phyloP scores from a whole-genome alignment of 1,139 yeast genomes.

The Sugiyamaella sp. region DNA sequence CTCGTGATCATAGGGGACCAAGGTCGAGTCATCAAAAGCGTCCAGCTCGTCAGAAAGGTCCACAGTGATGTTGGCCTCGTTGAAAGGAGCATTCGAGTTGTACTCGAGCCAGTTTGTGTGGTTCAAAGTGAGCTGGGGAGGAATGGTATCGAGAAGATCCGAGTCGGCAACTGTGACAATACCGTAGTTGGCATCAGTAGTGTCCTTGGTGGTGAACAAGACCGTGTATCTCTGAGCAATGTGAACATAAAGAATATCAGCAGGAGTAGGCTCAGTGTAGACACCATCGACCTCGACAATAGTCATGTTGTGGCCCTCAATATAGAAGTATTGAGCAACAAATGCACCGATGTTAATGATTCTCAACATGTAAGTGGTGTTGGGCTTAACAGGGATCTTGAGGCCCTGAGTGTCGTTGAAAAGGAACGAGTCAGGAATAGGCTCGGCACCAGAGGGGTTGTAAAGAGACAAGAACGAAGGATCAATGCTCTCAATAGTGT shows the following conservation, averaged over 20 bases:
- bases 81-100: conserved; percentile 49
- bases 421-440: conserved; percentile 78
- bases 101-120: conserved; percentile 74
- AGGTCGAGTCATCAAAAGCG: conserved; percentile 58
- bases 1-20: conserved; percentile 57
- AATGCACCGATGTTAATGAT: conserved; percentile 84
- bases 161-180: conserved; percentile 77
- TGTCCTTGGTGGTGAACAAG: conserved; percentile 67
- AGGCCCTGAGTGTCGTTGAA: conserved; percentile 74
- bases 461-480: conserved; percentile 60
- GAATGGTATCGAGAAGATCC: conserved; percentile 75
- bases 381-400: conserved; percentile 73
- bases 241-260: conserved; percentile 63
- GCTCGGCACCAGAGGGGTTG: conserved; percentile 98
- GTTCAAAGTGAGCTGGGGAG: conserved; percentile 63
- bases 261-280: conserved; percentile 64
- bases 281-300: conserved; percentile 87
- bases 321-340: conserved; percentile 79
- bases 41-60: conserved; percentile 42
- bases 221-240: conserved; percentile 82
- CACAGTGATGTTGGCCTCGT: conserved; percentile 50
- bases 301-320: conserved; percentile 81
- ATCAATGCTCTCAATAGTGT: conserved; percentile 55
- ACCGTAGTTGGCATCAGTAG: conserved; percentile 64
- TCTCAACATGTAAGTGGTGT: conserved; percentile 77